Evolutionary conservation across 345 rosid genomes (phyloP).

Genomic region (Eucalyptus lansdowneana): DNA sequence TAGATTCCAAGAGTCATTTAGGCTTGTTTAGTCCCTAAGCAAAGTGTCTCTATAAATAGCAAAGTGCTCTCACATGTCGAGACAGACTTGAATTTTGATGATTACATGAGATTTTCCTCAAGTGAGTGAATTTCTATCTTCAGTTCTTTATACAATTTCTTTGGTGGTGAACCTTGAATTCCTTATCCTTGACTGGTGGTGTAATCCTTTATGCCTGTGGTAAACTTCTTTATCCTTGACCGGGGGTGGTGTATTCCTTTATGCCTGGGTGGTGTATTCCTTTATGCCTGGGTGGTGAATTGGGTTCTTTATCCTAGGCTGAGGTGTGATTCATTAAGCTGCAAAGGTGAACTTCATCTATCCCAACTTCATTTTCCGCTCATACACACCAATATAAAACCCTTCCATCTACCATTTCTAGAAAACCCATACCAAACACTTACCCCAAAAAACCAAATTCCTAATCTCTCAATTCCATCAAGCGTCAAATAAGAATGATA

Average conservation of each 20-base stretch:
- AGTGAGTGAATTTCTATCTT: not conserved
- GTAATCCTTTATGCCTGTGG: not conserved
- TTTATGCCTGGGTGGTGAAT: not conserved
- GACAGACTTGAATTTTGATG: not conserved
- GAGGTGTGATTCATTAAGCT: not conserved
- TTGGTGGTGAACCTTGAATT: not conserved
- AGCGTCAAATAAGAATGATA: not conserved
- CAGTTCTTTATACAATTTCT: not conserved
- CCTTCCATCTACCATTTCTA: not conserved
- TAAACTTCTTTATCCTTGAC: not conserved
- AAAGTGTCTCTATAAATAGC: not conserved
- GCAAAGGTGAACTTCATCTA: not conserved
- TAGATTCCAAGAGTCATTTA: not conserved
- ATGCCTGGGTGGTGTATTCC: not conserved
- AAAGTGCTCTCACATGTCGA: not conserved
- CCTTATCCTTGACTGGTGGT: not conserved
- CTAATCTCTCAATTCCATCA: not conserved
- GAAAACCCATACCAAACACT: not conserved
- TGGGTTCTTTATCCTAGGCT: not conserved
- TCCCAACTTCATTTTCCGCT: not conserved
- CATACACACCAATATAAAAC: not conserved
- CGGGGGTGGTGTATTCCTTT: too few species aligned
- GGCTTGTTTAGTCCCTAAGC: not conserved
- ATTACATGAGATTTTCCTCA: not conserved
- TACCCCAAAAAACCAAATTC: not conserved